Percentiles rank a stretch among this genome's conserved stretches.
Conservation (phyloP, 371 early-diverging fungal species). For the Cokeromyces recurvatus region DNA sequence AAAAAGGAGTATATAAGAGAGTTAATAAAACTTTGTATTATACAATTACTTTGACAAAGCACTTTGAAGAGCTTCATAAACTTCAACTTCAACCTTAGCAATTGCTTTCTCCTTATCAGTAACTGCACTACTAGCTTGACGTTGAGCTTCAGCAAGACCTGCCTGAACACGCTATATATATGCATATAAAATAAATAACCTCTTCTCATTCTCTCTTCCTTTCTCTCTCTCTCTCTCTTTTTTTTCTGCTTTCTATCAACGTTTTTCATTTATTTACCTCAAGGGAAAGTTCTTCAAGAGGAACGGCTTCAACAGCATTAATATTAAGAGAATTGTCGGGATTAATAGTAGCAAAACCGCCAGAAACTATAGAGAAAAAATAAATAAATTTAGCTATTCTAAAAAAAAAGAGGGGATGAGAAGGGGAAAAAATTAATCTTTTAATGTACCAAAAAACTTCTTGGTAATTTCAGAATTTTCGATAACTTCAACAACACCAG, state of each 20-base stretch:
- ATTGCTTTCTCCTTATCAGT: conserved; percentile 81
- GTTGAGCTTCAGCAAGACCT: conserved; percentile 84
- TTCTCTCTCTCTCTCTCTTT: no score
- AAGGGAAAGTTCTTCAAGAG: conserved; percentile 81
- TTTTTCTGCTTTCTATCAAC: background rate
- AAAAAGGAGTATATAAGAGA: no score
- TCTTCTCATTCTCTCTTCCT: no score
- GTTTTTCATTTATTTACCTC: conserved; percentile 44
- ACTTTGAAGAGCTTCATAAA: conserved; percentile 80
- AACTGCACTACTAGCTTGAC: conserved; percentile 49
- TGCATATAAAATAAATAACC: background rate
- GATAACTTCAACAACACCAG: conserved; percentile 87
- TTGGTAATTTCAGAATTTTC: conserved; percentile 70
- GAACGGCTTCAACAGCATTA: conserved; percentile 94
- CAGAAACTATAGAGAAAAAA: conserved; percentile 83
- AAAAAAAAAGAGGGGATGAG: background rate
- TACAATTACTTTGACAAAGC: conserved; percentile 55
- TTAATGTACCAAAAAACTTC: conserved; percentile 86
- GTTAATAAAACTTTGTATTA: no score
- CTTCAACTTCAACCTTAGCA: conserved; percentile 86
- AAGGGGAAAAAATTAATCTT: background rate
- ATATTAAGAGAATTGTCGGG: conserved; percentile 95
- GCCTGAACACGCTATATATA: conserved; percentile 66
- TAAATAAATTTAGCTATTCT: background rate
- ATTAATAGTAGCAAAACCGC: conserved; percentile 97